Conservation (phyloP, 2,329 filamentous ascomycete species). For the Juglanconis sp. region DNA sequence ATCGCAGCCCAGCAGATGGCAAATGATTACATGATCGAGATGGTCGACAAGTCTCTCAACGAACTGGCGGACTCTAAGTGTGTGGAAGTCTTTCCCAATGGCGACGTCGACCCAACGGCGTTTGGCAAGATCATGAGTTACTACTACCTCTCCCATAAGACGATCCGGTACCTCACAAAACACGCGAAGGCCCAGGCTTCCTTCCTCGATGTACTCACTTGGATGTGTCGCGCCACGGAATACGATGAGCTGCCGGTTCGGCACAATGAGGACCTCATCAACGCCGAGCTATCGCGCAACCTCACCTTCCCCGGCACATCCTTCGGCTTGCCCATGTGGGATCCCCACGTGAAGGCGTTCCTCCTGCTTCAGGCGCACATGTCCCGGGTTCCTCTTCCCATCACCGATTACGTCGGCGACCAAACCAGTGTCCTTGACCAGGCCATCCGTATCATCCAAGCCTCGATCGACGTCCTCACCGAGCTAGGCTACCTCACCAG, state of each 20-base stretch:
- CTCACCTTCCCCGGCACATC: slow-evolving; percentile 60
- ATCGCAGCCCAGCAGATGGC: slow-evolving; percentile 80
- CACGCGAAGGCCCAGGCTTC: slow-evolving; percentile 72
- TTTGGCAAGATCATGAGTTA: slow-evolving; percentile 99
- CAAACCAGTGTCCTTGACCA: slow-evolving; percentile 88
- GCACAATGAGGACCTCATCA: slow-evolving; percentile 97
- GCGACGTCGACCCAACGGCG: slow-evolving; percentile 84
- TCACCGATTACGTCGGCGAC: slow-evolving; percentile 95
- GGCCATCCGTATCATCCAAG: slow-evolving; percentile 94
- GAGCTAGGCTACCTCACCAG: slow-evolving; percentile 81
- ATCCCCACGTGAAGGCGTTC: slow-evolving; percentile 96
- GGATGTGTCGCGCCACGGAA: slow-evolving; percentile 91
- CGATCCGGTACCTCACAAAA: slow-evolving; percentile 78
- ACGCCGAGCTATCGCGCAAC: slow-evolving; percentile 80
- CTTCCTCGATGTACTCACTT: slow-evolving; percentile 80
- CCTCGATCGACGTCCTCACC: slow-evolving; percentile 87
- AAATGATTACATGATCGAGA: slow-evolving; percentile 89
- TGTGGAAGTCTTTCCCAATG: slow-evolving; percentile 77
- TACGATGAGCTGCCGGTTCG: slow-evolving; percentile 97
- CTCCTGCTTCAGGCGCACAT: slow-evolving; percentile 92
- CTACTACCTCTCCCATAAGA: slow-evolving; percentile 96
- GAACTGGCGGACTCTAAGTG: slow-evolving; percentile 84
- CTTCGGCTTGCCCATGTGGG: slow-evolving; percentile 88
- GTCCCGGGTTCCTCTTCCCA: slow-evolving; percentile 86
- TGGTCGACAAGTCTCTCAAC: slow-evolving; percentile 81